A percentile compares a stretch with the other conserved stretches of the same genome.
phyloP scores from a whole-genome alignment of 805 yeast species.

The Candida maltosa region DNA sequence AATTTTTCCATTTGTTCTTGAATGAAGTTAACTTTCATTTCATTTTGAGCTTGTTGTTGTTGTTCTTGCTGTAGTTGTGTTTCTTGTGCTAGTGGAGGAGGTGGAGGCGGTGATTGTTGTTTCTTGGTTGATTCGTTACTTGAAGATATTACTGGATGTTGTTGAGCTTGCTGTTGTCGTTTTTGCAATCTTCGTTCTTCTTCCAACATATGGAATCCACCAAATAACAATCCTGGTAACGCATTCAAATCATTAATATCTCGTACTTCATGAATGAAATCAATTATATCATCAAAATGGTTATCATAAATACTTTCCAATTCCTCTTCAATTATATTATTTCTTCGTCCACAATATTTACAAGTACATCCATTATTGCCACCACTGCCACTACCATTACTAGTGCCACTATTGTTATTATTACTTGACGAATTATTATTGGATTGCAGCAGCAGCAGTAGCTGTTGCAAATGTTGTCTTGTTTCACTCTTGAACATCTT shows the following conservation, averaged over 20 bases:
- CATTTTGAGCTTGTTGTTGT: not conserved
- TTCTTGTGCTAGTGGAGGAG: not conserved
- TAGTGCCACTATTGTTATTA: slow-evolving; percentile 1
- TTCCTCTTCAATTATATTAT: slow-evolving; percentile 69
- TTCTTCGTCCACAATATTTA: slow-evolving; percentile 72
- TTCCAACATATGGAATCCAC: slow-evolving; percentile 33
- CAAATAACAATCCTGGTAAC: slow-evolving; percentile 32
- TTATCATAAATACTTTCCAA: slow-evolving; percentile 70
- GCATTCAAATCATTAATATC: slow-evolving; percentile 35
- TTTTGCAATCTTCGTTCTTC: slow-evolving; percentile 29
- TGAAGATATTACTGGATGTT: slow-evolving; percentile 6
- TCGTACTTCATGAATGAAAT: slow-evolving; percentile 35
- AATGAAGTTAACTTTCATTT: too few species aligned
- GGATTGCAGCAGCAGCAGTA: slow-evolving; percentile 9
- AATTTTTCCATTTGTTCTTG: not conserved
- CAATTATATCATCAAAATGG: slow-evolving; percentile 50
- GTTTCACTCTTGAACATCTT: slow-evolving; percentile 52
- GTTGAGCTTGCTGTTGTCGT: slow-evolving; percentile 17
- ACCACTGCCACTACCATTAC: not conserved
- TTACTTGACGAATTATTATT: slow-evolving; percentile 34
- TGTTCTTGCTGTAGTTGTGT: slow-evolving; percentile 1
- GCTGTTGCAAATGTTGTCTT: slow-evolving; percentile 9
- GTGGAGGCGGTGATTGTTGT: slow-evolving; percentile 3
- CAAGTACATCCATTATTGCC: slow-evolving; percentile 53
- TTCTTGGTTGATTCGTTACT: slow-evolving; percentile 11